Percentiles rank a stretch among this genome's conserved stretches.
Evolutionary conservation across 1,284 basidiomycete genomes (phyloP).

Genomic region (Tilletiopsis washingtonensis): DNA sequence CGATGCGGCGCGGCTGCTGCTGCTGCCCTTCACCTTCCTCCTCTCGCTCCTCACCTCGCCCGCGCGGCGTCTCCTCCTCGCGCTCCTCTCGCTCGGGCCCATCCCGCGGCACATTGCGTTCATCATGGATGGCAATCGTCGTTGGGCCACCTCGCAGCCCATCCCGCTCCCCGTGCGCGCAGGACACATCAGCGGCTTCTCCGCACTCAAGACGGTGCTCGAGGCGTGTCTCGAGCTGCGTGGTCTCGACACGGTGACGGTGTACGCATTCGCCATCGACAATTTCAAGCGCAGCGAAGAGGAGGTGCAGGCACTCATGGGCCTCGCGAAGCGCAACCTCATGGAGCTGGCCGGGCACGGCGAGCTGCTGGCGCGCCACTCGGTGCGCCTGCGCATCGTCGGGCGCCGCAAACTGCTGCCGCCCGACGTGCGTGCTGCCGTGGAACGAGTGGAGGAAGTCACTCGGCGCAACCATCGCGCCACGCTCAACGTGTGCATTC

Average conservation of each 20-base stretch:
- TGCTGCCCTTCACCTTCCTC: slow-evolving; percentile 9
- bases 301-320: slow-evolving; percentile 84
- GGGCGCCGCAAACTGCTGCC: slow-evolving; percentile 74
- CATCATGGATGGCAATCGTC: slow-evolving; percentile 95
- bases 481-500: slow-evolving; percentile 88
- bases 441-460: slow-evolving; percentile 67
- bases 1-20: no score
- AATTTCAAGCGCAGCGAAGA: slow-evolving; percentile 84
- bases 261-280: slow-evolving; percentile 93
- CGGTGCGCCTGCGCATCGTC: slow-evolving; percentile 75
- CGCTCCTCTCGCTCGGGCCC: slow-evolving; percentile 56
- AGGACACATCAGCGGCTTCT: slow-evolving; percentile 81
- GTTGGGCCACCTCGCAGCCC: slow-evolving; percentile 64
- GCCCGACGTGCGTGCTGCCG: slow-evolving; percentile 62
- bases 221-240: slow-evolving; percentile 38
- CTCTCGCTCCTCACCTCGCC: slow-evolving; percentile 3
- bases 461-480: slow-evolving; percentile 74
- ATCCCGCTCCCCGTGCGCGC: slow-evolving; percentile 31
- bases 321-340: slow-evolving; percentile 70
- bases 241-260: slow-evolving; percentile 60
- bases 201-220: slow-evolving; percentile 60
- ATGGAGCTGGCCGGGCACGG: slow-evolving; percentile 69
- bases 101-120: slow-evolving; percentile 87
- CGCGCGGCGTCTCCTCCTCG: slow-evolving; percentile 2
- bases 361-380: slow-evolving; percentile 53